Base-by-base conservation (phyloP, 176 grass and related monocot genomes). In the Aegilops sharonensis region DNA sequence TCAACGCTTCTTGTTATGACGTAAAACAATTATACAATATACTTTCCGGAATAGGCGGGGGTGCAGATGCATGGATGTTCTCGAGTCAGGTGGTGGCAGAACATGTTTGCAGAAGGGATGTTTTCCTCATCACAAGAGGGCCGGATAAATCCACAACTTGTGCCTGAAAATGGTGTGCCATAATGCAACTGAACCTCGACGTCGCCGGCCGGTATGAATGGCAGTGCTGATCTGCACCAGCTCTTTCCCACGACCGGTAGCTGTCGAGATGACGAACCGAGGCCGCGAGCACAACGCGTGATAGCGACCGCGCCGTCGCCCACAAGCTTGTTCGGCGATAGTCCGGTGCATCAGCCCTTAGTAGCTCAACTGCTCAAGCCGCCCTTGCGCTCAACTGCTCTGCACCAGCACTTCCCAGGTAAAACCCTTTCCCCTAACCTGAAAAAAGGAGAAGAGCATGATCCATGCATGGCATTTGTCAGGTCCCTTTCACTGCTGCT, bases 401-500 rank as follows among this genome's bases (percentile, higher is more conserved):
- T 59, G 54, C 54, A 59, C 0, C 17, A 59, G 54, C 54, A 57
- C 54, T 57, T 57, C 6, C 18, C 2, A 56, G 52, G 52, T 20
- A 56, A 20, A 56, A 6, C 0, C 52, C 11, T 21, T 70, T 70
- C 8, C 0, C 35, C 68, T 71, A 71, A 71, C 35, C 32, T 71
- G 68, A 71, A 37, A 4, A 39, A 29, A 75, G 32, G 14, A 72
- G 8, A 34, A 34, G 12, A 63, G 60, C 43, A 42, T 36, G 57
- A 84, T 84, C 81, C 87, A 48, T 68, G 36, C 87, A 48, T 68
- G 36, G 2, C 47, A 86, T 18, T 30, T 64, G 81, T 18, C 29
- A 81, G 5, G 85, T 81, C 81, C 39, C 69, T 88, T 50, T 91
- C 85, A 50, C 85, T 91, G 89, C 77, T 88, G 85, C 77, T 81